Percentiles rank a stretch among this genome's conserved stretches.
Conservation (phyloP, 2,329 filamentous ascomycete genomes). For the Thelonectria blattea region DNA sequence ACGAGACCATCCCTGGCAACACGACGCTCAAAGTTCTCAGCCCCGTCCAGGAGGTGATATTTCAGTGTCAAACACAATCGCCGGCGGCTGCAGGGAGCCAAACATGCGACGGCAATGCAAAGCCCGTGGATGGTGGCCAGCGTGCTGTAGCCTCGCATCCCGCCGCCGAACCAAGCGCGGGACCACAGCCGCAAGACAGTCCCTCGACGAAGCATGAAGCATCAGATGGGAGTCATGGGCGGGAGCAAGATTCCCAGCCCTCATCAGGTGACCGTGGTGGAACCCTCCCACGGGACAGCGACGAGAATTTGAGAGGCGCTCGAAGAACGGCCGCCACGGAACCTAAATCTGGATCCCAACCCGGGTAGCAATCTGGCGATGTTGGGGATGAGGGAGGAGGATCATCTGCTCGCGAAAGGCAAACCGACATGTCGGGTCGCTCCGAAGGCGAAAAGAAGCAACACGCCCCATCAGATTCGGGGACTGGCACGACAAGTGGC, state of each 20-base stretch:
- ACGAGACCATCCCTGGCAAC: not conserved
- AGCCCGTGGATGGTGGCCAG: not conserved
- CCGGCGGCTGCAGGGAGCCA: not conserved
- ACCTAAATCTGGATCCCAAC: not conserved
- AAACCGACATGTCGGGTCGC: not conserved
- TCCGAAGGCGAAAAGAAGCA: not conserved
- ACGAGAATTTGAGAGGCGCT: not conserved
- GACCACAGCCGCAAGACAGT: conserved; percentile 1
- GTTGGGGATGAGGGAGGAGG: not conserved
- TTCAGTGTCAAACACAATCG: not conserved
- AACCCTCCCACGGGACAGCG: not conserved
- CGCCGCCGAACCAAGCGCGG: not conserved
- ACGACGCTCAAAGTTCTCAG: not conserved
- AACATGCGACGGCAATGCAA: not conserved
- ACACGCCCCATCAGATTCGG: not conserved
- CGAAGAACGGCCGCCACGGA: not conserved
- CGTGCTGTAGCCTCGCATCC: not conserved
- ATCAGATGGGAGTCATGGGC: not conserved
- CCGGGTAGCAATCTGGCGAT: not conserved
- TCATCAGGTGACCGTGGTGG: not conserved
- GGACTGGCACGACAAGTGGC: not conserved
- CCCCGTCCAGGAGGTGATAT: not conserved
- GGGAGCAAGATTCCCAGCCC: not conserved
- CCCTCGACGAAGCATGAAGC: not conserved
- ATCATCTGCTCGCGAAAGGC: not conserved